Evolutionary conservation across 768 basidiomycete genomes (phyloP), one percentile per base, ranked within the genome.

Genomic region (Tulasnella sp.): DNA sequence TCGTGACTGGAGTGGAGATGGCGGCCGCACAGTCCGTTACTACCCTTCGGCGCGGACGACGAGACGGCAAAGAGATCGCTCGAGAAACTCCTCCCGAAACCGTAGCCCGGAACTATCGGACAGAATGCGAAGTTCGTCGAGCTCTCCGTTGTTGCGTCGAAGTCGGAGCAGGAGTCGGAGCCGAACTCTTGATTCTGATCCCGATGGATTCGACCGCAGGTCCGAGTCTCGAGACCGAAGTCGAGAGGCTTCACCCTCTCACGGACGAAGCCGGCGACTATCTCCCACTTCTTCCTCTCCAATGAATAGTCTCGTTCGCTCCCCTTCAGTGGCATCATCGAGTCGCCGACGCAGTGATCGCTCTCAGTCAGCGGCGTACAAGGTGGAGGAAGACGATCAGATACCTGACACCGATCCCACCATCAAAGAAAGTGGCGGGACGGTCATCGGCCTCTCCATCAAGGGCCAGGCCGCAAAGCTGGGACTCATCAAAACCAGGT

Each of bases 401-500:
- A 37, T 17, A 4, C 12, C 36, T 17, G 36, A n/a, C 66, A 17
- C 12, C 17, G 11, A 52, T 22, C 5, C 47, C n/a, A n/a, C n/a
- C n/a, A n/a, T n/a, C n/a, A n/a, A n/a, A n/a, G n/a, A n/a, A n/a
- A n/a, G n/a, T n/a, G n/a, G n/a, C n/a, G n/a, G n/a, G n/a, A n/a
- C n/a, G n/a, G 44, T 37, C 19, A n/a, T 44, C 6, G 69, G 69
- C 16, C 26, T 70, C 16, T 52, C 69, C 17, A 70, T 70, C 41
- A 70, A 70, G 44, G 69, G 69, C 17, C 69, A 44, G 29, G 69
- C 69, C 3, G 35, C 69, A 44, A 67, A 22, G n/a, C n/a, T 65
- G 63, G 34, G 63, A 65, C n/a, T 39, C 26, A 65, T 5, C n/a
- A 9, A 14, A 29, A 34, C 14, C 17, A 39, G n/a, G 26, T 35